These are phyloP conservation scores for Kwoniella heveanensis DNA, from an alignment of 768 basidiomycete species.

Conservation along the genomic window DNA sequence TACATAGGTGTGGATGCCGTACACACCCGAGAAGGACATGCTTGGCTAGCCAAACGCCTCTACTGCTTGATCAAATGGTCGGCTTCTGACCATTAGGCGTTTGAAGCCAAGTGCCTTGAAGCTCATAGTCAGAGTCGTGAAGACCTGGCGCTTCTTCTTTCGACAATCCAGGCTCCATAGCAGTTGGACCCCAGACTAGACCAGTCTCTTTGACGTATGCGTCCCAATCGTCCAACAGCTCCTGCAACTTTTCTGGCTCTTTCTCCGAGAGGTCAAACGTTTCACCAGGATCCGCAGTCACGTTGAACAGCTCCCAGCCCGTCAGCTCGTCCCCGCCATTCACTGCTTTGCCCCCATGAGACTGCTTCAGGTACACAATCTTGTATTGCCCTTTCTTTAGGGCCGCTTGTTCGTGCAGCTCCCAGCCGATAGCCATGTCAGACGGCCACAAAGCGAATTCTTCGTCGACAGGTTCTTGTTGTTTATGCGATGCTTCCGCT, in stretches of 20 bases:
- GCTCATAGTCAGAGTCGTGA: neutral
- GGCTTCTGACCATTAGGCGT: neutral
- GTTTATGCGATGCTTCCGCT: too few species aligned
- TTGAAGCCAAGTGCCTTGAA: neutral
- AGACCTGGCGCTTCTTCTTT: neutral
- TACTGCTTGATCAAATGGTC: neutral
- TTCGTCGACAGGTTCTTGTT: neutral
- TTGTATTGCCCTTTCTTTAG: conserved; percentile 45
- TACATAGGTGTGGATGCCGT: too few species aligned
- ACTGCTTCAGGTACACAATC: conserved; percentile 33
- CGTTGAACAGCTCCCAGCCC: conserved; percentile 27
- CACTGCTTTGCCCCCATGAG: conserved; percentile 10
- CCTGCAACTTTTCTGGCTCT: conserved; percentile 27
- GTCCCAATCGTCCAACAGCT: conserved; percentile 25
- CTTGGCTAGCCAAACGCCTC: neutral
- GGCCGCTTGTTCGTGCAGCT: conserved; percentile 33
- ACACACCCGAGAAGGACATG: too few species aligned
- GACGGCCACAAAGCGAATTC: neutral
- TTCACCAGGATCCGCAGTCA: conserved; percentile 27
- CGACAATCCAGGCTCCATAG: neutral
- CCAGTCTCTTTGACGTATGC: conserved; percentile 29
- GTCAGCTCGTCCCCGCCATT: neutral
- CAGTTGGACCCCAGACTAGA: conserved; percentile 9
- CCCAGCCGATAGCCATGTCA: conserved; percentile 1
- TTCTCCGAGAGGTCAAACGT: conserved; percentile 19